Conservation (phyloP, 345 rosid species). For the Ceriops zippeliana region DNA sequence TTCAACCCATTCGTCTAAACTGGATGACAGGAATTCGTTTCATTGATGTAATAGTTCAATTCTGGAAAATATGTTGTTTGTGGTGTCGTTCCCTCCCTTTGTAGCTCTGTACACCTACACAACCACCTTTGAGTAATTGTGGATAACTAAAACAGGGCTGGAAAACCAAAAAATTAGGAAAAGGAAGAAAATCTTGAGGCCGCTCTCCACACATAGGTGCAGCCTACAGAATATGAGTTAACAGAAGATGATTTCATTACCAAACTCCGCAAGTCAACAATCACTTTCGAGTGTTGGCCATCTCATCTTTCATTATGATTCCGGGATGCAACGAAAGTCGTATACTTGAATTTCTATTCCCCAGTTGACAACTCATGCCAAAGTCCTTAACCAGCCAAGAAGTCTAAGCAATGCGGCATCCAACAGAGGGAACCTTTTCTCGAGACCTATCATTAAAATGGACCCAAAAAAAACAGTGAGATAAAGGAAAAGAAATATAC, state of each 20-base stretch:
- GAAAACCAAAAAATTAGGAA: too few species aligned
- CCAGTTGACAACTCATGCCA: constrained; percentile 42
- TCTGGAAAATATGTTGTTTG: too few species aligned
- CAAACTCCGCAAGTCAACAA: not conserved
- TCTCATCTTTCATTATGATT: too few species aligned
- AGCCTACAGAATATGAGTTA: not conserved
- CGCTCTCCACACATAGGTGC: too few species aligned
- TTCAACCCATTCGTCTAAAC: not conserved
- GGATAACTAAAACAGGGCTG: too few species aligned
- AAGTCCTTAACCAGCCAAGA: constrained; percentile 75
- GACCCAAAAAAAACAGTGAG: not conserved
- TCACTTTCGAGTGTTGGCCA: not conserved
- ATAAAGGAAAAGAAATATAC: not conserved
- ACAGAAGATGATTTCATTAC: not conserved
- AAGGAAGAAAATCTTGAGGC: too few species aligned
- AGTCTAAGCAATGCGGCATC: constrained; percentile 69
- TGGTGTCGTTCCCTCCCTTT: too few species aligned
- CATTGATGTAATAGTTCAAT: too few species aligned
- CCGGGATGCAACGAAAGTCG: not conserved
- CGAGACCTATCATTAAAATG: constrained; percentile 44
- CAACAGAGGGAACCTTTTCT: constrained; percentile 63
- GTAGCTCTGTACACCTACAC: too few species aligned
- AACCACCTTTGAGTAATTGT: too few species aligned
- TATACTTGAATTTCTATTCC: not conserved
- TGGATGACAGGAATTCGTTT: not conserved